A percentile compares a stretch with the other conserved stretches of the same genome.
These are phyloP conservation scores for Lineolata rhizophorae DNA, from an alignment of 495 filamentous ascomycete genomes.

Conservation along the genomic window DNA sequence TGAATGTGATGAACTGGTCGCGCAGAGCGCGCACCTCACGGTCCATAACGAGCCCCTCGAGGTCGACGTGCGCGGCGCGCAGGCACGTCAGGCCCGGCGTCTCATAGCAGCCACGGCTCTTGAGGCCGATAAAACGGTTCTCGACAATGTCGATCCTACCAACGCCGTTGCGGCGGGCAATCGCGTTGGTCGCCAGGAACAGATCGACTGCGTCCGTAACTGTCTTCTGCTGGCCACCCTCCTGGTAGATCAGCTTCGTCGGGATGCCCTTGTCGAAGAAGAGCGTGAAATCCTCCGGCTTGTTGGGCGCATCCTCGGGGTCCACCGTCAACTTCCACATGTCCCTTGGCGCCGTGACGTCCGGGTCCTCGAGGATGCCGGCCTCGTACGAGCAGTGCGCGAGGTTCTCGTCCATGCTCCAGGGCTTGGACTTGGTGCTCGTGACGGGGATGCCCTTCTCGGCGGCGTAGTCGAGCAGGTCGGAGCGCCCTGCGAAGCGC, in stretches of 20 bases:
- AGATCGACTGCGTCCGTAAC: constrained; percentile 57
- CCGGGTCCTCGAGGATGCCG: constrained; percentile 54
- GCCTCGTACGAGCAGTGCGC: constrained; percentile 85
- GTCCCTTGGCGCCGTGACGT: constrained; percentile 43
- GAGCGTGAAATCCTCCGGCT: constrained; percentile 55
- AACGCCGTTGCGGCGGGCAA: constrained; percentile 55
- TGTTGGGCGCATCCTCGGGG: constrained; percentile 52
- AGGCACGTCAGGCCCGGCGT: constrained; percentile 51
- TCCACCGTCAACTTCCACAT: constrained; percentile 75
- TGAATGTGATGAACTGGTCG: constrained; percentile 51
- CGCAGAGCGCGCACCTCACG: constrained; percentile 63
- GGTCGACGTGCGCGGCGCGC: constrained; percentile 55
- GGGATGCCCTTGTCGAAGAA: constrained; percentile 75
- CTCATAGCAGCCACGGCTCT: constrained; percentile 85
- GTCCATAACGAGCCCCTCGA: constrained; percentile 74
- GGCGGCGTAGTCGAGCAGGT: constrained; percentile 71
- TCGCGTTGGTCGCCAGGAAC: constrained; percentile 59
- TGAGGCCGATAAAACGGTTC: constrained; percentile 68
- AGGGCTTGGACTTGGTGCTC: constrained; percentile 71
- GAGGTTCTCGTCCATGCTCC: constrained; percentile 74
- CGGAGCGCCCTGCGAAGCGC: constrained; percentile 61
- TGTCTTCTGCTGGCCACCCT: constrained; percentile 29
- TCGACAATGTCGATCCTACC: constrained; percentile 88
- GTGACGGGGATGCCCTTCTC: constrained; percentile 64
- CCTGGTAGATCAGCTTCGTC: constrained; percentile 38